Percentiles rank a stretch among this genome's conserved stretches.
Conservation (phyloP, 2,329 filamentous ascomycete genomes). For the Ophiostoma sp. region DNA sequence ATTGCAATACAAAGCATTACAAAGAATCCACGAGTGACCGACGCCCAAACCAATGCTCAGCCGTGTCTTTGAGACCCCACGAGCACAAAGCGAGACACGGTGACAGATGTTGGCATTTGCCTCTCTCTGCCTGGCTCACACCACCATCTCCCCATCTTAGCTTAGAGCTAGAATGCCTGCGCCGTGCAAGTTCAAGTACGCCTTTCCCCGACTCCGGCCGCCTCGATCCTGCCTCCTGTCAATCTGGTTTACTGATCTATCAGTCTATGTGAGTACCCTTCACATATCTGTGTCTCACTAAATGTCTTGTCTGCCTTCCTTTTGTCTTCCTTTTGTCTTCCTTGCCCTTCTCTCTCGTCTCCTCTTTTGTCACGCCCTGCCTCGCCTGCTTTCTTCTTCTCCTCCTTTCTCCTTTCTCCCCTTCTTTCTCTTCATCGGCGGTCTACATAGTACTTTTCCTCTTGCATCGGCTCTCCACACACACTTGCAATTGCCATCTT, state of each 20-base stretch:
- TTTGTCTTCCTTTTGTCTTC: background rate
- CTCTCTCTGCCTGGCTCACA: background rate
- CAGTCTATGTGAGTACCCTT: background rate
- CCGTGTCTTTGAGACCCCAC: background rate
- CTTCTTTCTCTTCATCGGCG: background rate
- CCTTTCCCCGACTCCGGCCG: background rate
- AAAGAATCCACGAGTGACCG: background rate
- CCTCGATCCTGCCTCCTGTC: background rate
- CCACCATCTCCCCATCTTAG: background rate
- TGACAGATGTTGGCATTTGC: background rate
- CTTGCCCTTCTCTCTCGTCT: background rate
- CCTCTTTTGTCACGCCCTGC: background rate
- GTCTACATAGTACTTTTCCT: background rate
- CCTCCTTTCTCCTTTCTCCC: background rate
- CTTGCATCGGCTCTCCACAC: conserved; percentile 9
- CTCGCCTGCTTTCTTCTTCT: background rate
- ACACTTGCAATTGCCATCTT: background rate
- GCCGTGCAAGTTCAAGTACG: background rate
- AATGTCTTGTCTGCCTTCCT: background rate
- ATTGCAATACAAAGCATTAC: background rate
- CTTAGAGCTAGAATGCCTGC: background rate
- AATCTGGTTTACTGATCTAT: background rate
- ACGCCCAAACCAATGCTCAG: background rate
- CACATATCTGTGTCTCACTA: conserved; percentile 4
- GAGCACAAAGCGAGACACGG: background rate